Percentiles rank a stretch among this genome's conserved stretches.
phyloP scores from a whole-genome alignment of 192 early-diverging fungal genomes.

The Coemansia sp. region DNA sequence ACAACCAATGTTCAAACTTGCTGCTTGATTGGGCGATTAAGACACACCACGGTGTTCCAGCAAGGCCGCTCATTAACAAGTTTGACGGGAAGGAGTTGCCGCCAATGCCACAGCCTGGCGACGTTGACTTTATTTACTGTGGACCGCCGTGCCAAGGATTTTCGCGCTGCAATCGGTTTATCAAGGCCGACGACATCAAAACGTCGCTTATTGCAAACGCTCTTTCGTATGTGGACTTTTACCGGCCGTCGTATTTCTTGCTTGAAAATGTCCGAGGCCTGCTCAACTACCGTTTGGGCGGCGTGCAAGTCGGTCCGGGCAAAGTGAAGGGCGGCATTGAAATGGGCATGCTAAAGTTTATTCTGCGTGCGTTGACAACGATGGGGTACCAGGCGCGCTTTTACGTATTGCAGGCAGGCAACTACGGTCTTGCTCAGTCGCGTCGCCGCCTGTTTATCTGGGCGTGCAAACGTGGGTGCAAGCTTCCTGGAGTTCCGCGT shows the following conservation, averaged over 20 bases:
- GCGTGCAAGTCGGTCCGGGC: slow-evolving; percentile 52
- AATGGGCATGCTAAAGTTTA: slow-evolving; percentile 67
- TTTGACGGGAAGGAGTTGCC: slow-evolving; percentile 38
- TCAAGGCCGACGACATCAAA: slow-evolving; percentile 65
- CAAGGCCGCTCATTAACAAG: slow-evolving; percentile 38
- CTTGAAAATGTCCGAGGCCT: slow-evolving; percentile 70
- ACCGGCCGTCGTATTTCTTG: slow-evolving; percentile 63
- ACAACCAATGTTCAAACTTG: slow-evolving; percentile 62
- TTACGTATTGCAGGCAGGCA: slow-evolving; percentile 62
- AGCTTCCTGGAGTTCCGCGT: slow-evolving; percentile 59
- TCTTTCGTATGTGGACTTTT: slow-evolving; percentile 69
- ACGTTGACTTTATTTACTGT: slow-evolving; percentile 71
- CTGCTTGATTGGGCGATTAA: slow-evolving; percentile 64
- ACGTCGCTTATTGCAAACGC: slow-evolving; percentile 63
- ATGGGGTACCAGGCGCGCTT: slow-evolving; percentile 70
- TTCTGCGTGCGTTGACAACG: slow-evolving; percentile 58
- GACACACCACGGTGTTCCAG: slow-evolving; percentile 36
- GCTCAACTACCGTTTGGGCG: slow-evolving; percentile 57
- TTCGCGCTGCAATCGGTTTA: slow-evolving; percentile 58
- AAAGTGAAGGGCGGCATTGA: slow-evolving; percentile 57
- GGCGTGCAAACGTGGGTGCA: slow-evolving; percentile 56
- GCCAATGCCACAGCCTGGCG: slow-evolving; percentile 60
- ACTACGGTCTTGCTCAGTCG: slow-evolving; percentile 62
- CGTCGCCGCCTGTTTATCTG: slow-evolving; percentile 66
- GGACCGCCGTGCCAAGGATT: slow-evolving; percentile 75